phyloP scores from a whole-genome alignment of 2,329 filamentous ascomycete genomes.

The Cercospora canescens region DNA sequence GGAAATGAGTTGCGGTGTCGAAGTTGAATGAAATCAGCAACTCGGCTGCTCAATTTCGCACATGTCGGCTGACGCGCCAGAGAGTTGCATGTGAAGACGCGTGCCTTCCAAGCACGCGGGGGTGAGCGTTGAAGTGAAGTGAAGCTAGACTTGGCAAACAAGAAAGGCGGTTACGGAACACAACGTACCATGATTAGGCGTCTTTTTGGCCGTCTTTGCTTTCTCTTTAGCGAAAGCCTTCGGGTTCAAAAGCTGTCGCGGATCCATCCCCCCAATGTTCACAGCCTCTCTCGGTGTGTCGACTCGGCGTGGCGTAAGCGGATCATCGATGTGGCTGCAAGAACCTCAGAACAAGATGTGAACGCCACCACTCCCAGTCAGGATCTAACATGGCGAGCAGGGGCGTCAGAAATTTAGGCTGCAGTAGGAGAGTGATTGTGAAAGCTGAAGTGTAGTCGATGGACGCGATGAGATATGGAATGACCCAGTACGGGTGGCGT shows the following conservation, averaged over 20 bases:
- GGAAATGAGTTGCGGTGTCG: neutral
- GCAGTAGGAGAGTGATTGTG: neutral
- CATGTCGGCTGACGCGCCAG: neutral
- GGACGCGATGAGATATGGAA: neutral
- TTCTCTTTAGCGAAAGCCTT: conserved; percentile 39
- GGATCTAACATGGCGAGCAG: neutral
- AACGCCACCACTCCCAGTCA: neutral
- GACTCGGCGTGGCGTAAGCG: neutral
- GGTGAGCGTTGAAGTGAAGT: conserved; percentile 13
- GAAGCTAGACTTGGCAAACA: conserved; percentile 9
- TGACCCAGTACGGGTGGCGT: neutral
- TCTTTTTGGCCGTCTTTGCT: conserved; percentile 29
- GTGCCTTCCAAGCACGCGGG: neutral
- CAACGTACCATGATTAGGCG: conserved; percentile 34
- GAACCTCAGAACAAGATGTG: neutral
- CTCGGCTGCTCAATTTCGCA: neutral
- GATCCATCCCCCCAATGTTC: conserved; percentile 31
- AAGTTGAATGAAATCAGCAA: neutral
- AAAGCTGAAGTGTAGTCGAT: neutral
- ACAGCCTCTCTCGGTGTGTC: neutral
- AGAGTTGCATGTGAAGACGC: neutral
- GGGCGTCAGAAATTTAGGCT: neutral
- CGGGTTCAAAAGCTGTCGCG: conserved; percentile 39
- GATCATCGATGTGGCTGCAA: neutral
- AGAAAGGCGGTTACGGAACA: neutral